Evolutionary conservation across 768 basidiomycete species (phyloP).

Genomic region (Collybia sordida): DNA sequence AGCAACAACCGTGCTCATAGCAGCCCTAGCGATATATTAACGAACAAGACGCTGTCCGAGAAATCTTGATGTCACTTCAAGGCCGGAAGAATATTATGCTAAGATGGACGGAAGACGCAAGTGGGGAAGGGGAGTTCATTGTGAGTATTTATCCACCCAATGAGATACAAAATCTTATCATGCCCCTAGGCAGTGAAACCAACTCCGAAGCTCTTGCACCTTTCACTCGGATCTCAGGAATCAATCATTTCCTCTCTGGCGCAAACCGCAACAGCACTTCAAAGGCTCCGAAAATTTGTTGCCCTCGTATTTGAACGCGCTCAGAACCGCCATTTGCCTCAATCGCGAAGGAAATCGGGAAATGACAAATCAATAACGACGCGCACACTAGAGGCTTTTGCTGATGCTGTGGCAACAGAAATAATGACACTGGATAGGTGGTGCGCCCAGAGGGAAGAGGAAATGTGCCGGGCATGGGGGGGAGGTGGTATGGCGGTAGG

Average conservation of each 20-base stretch:
- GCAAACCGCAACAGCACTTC: conserved; percentile 55
- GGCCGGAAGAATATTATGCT: conserved; percentile 66
- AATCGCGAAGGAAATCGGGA: conserved; percentile 8
- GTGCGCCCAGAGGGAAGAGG: conserved; percentile 70
- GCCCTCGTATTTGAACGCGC: conserved; percentile 41
- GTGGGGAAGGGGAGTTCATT: conserved; percentile 16
- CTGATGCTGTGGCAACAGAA: conserved; percentile 68
- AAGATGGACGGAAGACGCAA: conserved; percentile 27
- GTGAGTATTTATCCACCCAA: conserved; percentile 16
- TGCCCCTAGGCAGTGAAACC: conserved; percentile 42
- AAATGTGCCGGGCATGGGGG: conserved; percentile 57
- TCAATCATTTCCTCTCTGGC: conserved; percentile 66
- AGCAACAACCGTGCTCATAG: background rate
- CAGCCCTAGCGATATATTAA: conserved; percentile 58
- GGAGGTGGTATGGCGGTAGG: conserved; percentile 34
- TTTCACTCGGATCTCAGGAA: conserved; percentile 63
- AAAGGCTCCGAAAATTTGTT: conserved; percentile 65
- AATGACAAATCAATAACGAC: conserved; percentile 30
- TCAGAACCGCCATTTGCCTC: conserved; percentile 14
- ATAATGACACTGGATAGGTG: conserved; percentile 60
- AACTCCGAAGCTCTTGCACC: conserved; percentile 62
- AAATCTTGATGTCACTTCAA: conserved; percentile 74
- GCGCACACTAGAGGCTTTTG: conserved; percentile 78
- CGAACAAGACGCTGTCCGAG: conserved; percentile 76
- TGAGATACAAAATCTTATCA: background rate